Evolutionary conservation across 352 stramenopile species (phyloP).

Genomic region (Pythium vanterpoolii): DNA sequence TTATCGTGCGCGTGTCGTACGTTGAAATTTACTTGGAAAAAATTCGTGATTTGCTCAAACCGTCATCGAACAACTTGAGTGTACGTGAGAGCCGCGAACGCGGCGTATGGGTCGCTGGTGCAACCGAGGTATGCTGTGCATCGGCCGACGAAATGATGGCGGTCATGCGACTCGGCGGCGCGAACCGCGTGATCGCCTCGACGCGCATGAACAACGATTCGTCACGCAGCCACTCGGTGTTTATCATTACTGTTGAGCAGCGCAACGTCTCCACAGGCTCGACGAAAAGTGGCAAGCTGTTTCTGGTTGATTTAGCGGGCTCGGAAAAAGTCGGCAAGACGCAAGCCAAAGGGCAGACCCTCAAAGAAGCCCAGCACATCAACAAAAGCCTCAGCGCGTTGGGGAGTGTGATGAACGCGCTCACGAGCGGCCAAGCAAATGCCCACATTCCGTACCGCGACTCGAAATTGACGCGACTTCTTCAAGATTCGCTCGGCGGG

Average conservation of each 20-base stretch:
- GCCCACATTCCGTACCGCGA: conserved; percentile 91
- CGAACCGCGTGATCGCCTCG: conserved; percentile 85
- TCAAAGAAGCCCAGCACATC: conserved; percentile 87
- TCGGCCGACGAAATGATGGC: conserved; percentile 62
- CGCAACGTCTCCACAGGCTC: conserved; percentile 54
- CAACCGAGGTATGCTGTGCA: conserved; percentile 61
- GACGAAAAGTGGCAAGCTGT: conserved; percentile 90
- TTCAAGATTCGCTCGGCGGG: conserved; percentile 82
- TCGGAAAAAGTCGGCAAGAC: conserved; percentile 80
- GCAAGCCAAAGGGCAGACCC: conserved; percentile 89
- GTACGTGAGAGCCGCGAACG: conserved; percentile 58
- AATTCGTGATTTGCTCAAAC: conserved; percentile 93
- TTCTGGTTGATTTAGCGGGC: conserved; percentile 76
- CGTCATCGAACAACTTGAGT: conserved; percentile 51
- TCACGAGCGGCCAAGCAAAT: conserved; percentile 80
- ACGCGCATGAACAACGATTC: conserved; percentile 92
- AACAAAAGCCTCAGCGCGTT: conserved; percentile 90
- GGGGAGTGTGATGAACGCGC: conserved; percentile 88
- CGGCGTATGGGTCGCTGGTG: conserved; percentile 58
- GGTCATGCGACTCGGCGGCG: conserved; percentile 90
- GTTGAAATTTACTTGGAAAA: conserved; percentile 99
- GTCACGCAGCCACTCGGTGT: conserved; percentile 93
- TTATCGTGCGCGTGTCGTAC: conserved; percentile 96
- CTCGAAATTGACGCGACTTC: conserved; percentile 84
- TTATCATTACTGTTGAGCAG: conserved; percentile 96